Evolutionary conservation across 2,329 filamentous ascomycete genomes (phyloP).

Genomic region (Cladophialophora bantiana): DNA sequence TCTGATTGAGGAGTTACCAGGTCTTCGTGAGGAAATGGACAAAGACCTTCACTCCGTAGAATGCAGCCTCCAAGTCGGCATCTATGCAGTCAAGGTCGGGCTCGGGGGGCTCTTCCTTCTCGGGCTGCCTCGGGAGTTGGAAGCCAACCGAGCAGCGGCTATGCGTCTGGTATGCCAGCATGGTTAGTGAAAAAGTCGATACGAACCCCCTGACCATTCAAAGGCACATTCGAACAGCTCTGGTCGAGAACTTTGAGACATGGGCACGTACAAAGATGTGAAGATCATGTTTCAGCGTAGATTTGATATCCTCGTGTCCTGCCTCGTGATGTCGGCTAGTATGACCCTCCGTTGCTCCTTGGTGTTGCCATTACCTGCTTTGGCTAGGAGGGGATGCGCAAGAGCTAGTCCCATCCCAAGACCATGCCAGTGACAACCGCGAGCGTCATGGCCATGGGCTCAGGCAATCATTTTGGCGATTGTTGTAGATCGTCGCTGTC

Average conservation of each 20-base stretch:
- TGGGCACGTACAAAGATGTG: conserved; percentile 53
- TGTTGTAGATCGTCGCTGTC: background rate
- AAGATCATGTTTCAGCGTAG: conserved; percentile 18
- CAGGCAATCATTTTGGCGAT: conserved; percentile 1
- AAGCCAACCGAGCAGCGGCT: conserved; percentile 9
- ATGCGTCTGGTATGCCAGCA: conserved; percentile 60
- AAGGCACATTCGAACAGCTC: conserved; percentile 60
- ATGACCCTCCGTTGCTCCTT: conserved; percentile 62
- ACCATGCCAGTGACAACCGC: conserved; percentile 56
- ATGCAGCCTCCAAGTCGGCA: conserved; percentile 44
- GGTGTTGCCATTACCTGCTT: conserved; percentile 32
- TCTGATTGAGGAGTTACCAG: background rate
- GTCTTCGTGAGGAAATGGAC: conserved; percentile 47
- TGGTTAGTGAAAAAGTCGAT: conserved; percentile 61
- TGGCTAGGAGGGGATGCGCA: conserved; percentile 55
- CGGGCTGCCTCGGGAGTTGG: background rate
- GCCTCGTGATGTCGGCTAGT: conserved; percentile 57
- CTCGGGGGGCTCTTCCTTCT: conserved; percentile 37
- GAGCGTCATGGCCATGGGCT: conserved; percentile 2
- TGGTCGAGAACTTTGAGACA: conserved; percentile 60
- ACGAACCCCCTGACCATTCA: conserved; percentile 47
- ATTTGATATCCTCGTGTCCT: conserved; percentile 11
- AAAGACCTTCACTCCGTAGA: conserved; percentile 48
- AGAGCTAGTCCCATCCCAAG: conserved; percentile 69
- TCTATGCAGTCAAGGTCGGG: conserved; percentile 46